phyloP scores from a whole-genome alignment of 106 monocot species.

The Agapanthus africanus region DNA sequence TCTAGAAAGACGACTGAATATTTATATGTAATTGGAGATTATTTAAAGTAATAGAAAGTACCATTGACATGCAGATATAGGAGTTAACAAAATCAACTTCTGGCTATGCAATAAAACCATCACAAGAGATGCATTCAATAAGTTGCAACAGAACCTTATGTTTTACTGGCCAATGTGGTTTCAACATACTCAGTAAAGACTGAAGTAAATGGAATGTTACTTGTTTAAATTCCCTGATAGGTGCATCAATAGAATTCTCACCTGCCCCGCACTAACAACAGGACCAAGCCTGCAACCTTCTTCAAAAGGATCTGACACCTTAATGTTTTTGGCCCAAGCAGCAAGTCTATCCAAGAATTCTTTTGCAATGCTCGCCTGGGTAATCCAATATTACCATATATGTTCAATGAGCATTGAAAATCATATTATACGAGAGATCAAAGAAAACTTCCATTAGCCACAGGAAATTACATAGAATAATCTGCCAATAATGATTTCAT shows the following conservation, averaged over 20 bases:
- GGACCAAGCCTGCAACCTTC: conserved; percentile 98
- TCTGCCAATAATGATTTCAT: not conserved
- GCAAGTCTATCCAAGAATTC: conserved; percentile 69
- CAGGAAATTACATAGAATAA: not conserved
- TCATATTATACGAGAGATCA: too few species aligned
- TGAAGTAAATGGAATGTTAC: not conserved
- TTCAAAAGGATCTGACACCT: conserved; percentile 92
- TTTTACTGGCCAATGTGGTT: not conserved
- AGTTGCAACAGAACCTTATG: not conserved
- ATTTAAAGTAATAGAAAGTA: not conserved
- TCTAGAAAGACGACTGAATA: too few species aligned
- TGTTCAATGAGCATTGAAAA: too few species aligned
- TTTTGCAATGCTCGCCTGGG: conserved; percentile 74
- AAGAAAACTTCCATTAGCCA: too few species aligned
- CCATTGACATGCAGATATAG: not conserved
- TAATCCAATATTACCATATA: not conserved
- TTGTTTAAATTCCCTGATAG: not conserved
- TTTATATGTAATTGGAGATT: too few species aligned
- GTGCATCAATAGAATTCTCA: conserved; percentile 8
- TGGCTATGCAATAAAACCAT: not conserved
- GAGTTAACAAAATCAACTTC: not conserved
- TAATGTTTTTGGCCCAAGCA: conserved; percentile 76
- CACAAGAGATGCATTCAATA: not conserved
- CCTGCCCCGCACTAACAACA: conserved; percentile 87
- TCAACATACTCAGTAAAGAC: not conserved